Percentiles rank a stretch among this genome's conserved stretches.
These are phyloP conservation scores for Trichoderma endophyticum DNA, from an alignment of 2,329 filamentous ascomycete species.

Conservation along the genomic window DNA sequence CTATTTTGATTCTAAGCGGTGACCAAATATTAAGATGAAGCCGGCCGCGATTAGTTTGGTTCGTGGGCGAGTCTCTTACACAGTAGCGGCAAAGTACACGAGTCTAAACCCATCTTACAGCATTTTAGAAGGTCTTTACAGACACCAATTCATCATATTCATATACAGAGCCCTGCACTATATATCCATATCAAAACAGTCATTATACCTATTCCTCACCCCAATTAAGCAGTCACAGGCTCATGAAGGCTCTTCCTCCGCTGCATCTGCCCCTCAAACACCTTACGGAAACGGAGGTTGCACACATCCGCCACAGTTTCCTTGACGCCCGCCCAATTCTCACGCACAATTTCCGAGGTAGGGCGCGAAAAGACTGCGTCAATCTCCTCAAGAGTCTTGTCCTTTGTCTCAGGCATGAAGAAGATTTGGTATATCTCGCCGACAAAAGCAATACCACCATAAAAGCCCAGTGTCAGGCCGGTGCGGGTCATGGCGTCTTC, in stretches of 20 bases:
- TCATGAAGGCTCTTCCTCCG: constrained; percentile 19
- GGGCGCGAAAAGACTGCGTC: constrained; percentile 64
- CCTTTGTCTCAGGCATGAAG: constrained; percentile 75
- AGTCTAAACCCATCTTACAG: background rate
- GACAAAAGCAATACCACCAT: constrained; percentile 67
- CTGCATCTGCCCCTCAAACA: constrained; percentile 25
- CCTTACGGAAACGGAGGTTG: constrained; percentile 25
- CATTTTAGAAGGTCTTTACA: background rate
- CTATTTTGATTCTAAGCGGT: background rate
- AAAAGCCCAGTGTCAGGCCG: constrained; percentile 67
- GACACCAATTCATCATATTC: background rate
- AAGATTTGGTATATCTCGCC: constrained; percentile 70
- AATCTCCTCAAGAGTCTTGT: constrained; percentile 66
- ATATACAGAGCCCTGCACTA: background rate
- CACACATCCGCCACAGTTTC: constrained; percentile 29
- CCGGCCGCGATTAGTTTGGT: background rate
- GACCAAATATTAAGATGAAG: background rate
- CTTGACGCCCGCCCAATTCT: constrained; percentile 47
- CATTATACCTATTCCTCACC: background rate
- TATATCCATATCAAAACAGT: background rate
- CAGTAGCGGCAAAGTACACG: too few species aligned
- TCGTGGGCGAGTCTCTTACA: background rate
- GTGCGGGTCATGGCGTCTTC: constrained; percentile 63
- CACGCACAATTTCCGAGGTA: constrained; percentile 58
- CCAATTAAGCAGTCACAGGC: constrained; percentile 9